phyloP scores from a whole-genome alignment of 2,329 filamentous ascomycete genomes.

The Chaetothyriales sp. region DNA sequence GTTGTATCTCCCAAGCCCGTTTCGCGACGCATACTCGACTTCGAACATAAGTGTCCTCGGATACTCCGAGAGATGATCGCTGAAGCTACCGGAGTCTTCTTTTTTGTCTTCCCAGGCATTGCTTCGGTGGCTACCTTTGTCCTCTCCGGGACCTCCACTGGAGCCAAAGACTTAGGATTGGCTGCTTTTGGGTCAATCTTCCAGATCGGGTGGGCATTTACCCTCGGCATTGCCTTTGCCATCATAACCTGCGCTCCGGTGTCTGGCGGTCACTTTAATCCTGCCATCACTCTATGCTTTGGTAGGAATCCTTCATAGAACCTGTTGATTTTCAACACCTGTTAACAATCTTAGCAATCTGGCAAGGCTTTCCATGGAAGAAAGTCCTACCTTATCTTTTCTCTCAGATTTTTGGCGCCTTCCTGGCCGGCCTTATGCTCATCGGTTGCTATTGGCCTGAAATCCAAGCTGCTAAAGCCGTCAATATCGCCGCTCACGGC shows the following conservation, averaged over 20 bases:
- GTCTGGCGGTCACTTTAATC: slow-evolving; percentile 44
- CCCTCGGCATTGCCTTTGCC: slow-evolving; percentile 45
- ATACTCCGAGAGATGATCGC: slow-evolving; percentile 43
- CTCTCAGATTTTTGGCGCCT: slow-evolving; percentile 43
- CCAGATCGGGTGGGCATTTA: slow-evolving; percentile 43
- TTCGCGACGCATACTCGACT: slow-evolving; percentile 41
- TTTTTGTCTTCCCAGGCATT: slow-evolving; percentile 32
- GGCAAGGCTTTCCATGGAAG: slow-evolving; percentile 46
- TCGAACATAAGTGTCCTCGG: slow-evolving; percentile 40
- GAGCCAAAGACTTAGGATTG: slow-evolving; percentile 23
- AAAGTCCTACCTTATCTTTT: slow-evolving; percentile 39
- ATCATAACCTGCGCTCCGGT: slow-evolving; percentile 44
- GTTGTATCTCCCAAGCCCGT: slow-evolving; percentile 39
- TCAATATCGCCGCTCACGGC: slow-evolving; percentile 26
- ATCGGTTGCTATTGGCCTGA: slow-evolving; percentile 45
- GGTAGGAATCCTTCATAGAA: slow-evolving; percentile 18
- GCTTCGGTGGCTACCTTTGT: slow-evolving; percentile 37
- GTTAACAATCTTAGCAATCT: slow-evolving; percentile 24
- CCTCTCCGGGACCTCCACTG: slow-evolving; percentile 26
- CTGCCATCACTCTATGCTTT: slow-evolving; percentile 35
- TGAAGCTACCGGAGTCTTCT: slow-evolving; percentile 45
- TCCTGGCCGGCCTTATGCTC: slow-evolving; percentile 41
- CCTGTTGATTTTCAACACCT: slow-evolving; percentile 27
- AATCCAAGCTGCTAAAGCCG: slow-evolving; percentile 29
- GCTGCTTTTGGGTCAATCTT: slow-evolving; percentile 38